phyloP scores from a whole-genome alignment of 1,284 basidiomycete genomes.

The Malassezia arunalokei region DNA sequence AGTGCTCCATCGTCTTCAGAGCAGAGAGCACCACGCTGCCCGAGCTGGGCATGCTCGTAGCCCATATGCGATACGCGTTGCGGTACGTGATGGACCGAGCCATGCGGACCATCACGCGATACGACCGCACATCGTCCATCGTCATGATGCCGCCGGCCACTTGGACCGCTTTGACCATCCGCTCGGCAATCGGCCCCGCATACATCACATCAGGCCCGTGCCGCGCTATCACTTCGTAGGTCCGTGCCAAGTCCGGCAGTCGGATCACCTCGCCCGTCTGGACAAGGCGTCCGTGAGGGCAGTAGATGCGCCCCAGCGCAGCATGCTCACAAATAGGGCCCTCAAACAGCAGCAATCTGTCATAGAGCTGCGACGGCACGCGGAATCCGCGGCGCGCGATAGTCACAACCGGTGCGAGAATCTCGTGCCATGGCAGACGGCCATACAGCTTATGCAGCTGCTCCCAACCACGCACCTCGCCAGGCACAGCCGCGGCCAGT shows the following conservation, averaged over 20 bases:
- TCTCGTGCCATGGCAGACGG: slow-evolving; percentile 36
- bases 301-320: slow-evolving; percentile 29
- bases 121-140: slow-evolving; percentile 59
- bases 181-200: slow-evolving; percentile 62
- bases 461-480: slow-evolving; percentile 45
- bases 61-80: slow-evolving; percentile 65
- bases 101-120: slow-evolving; percentile 53
- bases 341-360: slow-evolving; percentile 45
- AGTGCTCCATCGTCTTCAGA: slow-evolving; percentile 37
- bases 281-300: slow-evolving; percentile 28
- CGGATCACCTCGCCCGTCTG: slow-evolving; percentile 50
- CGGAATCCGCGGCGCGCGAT: slow-evolving; percentile 40
- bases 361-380: slow-evolving; percentile 28
- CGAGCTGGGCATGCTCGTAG: slow-evolving; percentile 52
- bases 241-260: slow-evolving; percentile 21
- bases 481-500: slow-evolving; percentile 44
- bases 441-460: slow-evolving; percentile 39
- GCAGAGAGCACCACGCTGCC: slow-evolving; percentile 43
- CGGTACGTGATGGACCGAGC: slow-evolving; percentile 57
- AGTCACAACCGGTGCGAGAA: slow-evolving; percentile 38
- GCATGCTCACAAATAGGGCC: slow-evolving; percentile 38
- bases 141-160: slow-evolving; percentile 63
- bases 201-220: slow-evolving; percentile 37
- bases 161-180: slow-evolving; percentile 58
- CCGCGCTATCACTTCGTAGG: slow-evolving; percentile 26